Percentiles rank a stretch among this genome's conserved stretches.
Conservation (phyloP, 129 eudicot genomes). For the Lactuca sativa region DNA sequence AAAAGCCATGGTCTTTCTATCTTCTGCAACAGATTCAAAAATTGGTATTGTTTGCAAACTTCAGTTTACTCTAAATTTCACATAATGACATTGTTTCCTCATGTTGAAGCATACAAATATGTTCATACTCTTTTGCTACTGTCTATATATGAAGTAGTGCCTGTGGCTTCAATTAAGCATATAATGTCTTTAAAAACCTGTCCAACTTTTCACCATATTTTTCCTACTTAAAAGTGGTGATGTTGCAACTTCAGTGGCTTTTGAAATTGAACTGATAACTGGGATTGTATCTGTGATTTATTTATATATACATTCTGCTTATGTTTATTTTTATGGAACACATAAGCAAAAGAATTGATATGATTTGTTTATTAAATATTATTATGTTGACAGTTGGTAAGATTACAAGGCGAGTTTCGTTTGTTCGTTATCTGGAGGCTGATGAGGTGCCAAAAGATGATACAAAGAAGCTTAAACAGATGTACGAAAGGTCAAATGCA, state of each 20-base stretch:
- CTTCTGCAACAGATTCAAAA: conserved; percentile 61
- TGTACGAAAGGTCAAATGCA: conserved; percentile 44
- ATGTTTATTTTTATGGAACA: too few species aligned
- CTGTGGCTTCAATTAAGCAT: too few species aligned
- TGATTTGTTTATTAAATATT: neutral
- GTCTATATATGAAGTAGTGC: too few species aligned
- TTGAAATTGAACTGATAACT: too few species aligned
- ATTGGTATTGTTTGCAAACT: conserved; percentile 41
- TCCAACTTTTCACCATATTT: too few species aligned
- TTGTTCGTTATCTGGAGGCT: conserved; percentile 74
- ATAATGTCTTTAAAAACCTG: too few species aligned
- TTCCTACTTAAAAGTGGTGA: too few species aligned
- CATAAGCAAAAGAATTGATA: neutral
- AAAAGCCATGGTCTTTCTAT: conserved; percentile 59
- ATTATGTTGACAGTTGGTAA: conserved; percentile 60
- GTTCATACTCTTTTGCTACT: too few species aligned
- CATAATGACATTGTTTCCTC: neutral
- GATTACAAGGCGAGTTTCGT: conserved; percentile 64
- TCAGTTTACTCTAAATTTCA: neutral
- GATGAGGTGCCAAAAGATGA: conserved; percentile 48
- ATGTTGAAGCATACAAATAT: too few species aligned
- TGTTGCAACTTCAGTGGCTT: too few species aligned
- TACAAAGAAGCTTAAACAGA: conserved; percentile 32
- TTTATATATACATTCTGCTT: too few species aligned
- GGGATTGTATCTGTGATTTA: too few species aligned